Conservation (phyloP, 2,329 filamentous ascomycete species). For the Ploettnerulaceae sp. region DNA sequence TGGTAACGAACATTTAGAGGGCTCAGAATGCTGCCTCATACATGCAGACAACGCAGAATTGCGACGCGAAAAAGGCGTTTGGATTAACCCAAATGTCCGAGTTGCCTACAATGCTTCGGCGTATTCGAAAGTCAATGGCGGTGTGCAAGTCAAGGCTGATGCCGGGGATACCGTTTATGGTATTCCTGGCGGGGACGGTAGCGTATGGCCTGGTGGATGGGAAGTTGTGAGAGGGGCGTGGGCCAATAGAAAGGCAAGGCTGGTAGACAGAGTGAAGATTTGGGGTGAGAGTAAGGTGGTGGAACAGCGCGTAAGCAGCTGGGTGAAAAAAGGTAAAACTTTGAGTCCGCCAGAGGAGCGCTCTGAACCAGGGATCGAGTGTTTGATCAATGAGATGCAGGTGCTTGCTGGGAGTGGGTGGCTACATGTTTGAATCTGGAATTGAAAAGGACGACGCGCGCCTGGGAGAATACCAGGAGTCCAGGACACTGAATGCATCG, state of each 20-base stretch:
- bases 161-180: background rate
- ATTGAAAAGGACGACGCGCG: background rate
- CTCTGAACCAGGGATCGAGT: conserved; percentile 45
- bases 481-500: no score
- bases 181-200: conserved; percentile 13
- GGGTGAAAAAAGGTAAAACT: conserved; percentile 33
- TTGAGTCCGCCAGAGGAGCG: conserved; percentile 21
- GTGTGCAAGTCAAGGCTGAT: conserved; percentile 18
- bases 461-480: background rate
- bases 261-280: conserved; percentile 36
- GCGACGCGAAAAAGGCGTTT: conserved; percentile 47
- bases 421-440: conserved; percentile 42
- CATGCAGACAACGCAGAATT: conserved; percentile 61
- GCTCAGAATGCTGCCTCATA: conserved; percentile 74
- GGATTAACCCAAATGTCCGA: conserved; percentile 63
- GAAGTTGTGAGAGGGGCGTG: conserved; percentile 37
- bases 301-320: conserved; percentile 19
- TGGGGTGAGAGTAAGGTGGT: conserved; percentile 25
- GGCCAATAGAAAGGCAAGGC: conserved; percentile 50
- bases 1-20: conserved; percentile 60
- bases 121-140: conserved; percentile 47
- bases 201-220: conserved; percentile 19
- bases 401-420: conserved; percentile 53
- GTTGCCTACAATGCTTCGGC: conserved; percentile 57
- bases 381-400: conserved; percentile 58